Conservation (phyloP, 352 stramenopile genomes). For the Pythium dissotocum region DNA sequence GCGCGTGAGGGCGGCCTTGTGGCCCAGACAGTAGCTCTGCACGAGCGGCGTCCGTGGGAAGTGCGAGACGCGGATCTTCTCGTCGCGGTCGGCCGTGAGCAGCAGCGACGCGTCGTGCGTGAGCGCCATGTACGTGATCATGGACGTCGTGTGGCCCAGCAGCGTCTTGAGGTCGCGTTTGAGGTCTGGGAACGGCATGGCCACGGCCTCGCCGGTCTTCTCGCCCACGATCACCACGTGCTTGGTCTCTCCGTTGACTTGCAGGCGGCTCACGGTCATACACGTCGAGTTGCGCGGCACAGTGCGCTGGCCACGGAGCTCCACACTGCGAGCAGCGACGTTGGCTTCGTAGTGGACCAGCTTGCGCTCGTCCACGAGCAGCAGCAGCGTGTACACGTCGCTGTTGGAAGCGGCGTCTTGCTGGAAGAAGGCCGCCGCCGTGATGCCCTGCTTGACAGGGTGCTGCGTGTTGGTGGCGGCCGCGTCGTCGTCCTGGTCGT, state of each 20-base stretch:
- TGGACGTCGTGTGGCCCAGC: conserved; percentile 84
- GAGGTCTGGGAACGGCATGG: conserved; percentile 74
- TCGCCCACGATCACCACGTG: conserved; percentile 72
- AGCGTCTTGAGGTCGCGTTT: conserved; percentile 68
- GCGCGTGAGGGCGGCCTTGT: conserved; percentile 67
- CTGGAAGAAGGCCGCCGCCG: conserved; percentile 29
- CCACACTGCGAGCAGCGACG: conserved; percentile 37
- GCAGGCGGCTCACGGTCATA: conserved; percentile 45
- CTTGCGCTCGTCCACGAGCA: conserved; percentile 71
- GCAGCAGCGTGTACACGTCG: conserved; percentile 47
- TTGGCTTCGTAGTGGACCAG: conserved; percentile 78
- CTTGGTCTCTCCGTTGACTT: conserved; percentile 35
- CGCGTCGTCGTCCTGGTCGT: conserved; percentile 13
- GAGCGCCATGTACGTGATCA: conserved; percentile 76
- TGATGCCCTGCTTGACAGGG: conserved; percentile 26
- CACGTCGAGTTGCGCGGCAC: conserved; percentile 74
- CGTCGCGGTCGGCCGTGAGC: conserved; percentile 78
- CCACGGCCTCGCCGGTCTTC: conserved; percentile 83
- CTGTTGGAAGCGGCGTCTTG: conserved; percentile 16
- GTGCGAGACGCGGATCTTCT: conserved; percentile 84
- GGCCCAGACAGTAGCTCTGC: conserved; percentile 84
- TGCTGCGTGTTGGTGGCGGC: conserved; percentile 25
- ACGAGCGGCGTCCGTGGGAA: conserved; percentile 76
- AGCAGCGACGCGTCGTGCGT: conserved; percentile 56
- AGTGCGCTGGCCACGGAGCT: conserved; percentile 37